phyloP scores from a whole-genome alignment of 2,329 filamentous ascomycete genomes.

The Lecanicillium sp. region DNA sequence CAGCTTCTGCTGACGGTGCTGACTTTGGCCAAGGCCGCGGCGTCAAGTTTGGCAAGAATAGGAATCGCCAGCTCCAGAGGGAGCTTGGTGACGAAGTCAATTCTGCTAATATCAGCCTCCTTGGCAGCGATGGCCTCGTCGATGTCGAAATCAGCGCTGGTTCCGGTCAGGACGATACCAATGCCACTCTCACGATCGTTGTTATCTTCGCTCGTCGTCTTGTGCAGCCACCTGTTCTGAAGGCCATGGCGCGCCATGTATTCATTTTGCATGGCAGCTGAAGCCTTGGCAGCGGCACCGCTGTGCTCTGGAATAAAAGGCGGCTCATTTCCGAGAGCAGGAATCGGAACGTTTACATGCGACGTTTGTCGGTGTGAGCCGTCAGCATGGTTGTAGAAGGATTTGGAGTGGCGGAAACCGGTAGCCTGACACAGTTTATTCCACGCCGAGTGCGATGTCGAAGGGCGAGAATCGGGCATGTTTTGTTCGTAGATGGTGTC shows the following conservation, averaged over 20 bases:
- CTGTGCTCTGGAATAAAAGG: conserved; percentile 52
- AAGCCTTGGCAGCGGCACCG: conserved; percentile 53
- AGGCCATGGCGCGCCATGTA: conserved; percentile 27
- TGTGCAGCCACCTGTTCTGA: conserved; percentile 34
- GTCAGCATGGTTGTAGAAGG: conserved; percentile 25
- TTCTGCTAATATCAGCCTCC: conserved; percentile 36
- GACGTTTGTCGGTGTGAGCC: conserved; percentile 18
- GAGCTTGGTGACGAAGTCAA: conserved; percentile 49
- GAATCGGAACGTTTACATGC: conserved; percentile 28
- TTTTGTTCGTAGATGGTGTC: conserved; percentile 20
- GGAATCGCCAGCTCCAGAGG: conserved; percentile 52
- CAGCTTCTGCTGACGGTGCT: conserved; percentile 43
- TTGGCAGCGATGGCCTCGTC: conserved; percentile 23
- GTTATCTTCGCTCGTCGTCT: conserved; percentile 32
- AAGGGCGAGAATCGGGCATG: conserved; percentile 24
- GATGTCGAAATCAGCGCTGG: conserved; percentile 28
- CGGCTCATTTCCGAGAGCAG: conserved; percentile 43
- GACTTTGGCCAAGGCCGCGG: conserved; percentile 38
- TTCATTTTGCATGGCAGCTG: conserved; percentile 52
- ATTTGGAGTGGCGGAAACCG: conserved; percentile 39
- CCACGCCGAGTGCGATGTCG: conserved; percentile 42
- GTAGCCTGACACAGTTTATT: conserved; percentile 42
- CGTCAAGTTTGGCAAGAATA: conserved; percentile 48
- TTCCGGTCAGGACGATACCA: conserved; percentile 45
- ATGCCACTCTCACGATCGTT: conserved; percentile 58